Percentiles rank a stretch among this genome's conserved stretches.
Conservation (phyloP, 108 stramenopile species). For the Fragilaria crotonensis region DNA sequence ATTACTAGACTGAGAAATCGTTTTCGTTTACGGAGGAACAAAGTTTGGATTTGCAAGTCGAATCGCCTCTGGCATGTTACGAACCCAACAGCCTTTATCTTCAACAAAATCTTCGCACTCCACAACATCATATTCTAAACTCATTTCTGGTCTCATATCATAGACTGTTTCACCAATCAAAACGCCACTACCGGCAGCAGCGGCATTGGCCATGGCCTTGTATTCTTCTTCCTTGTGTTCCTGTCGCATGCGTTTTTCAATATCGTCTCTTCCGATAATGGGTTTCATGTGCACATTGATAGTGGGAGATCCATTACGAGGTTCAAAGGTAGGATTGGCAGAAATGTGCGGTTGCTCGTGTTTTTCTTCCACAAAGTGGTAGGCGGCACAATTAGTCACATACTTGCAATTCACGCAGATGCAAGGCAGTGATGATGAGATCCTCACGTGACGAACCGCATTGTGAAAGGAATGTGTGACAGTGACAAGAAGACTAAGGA, state of each 20-base stretch:
- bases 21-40: conserved; percentile 75
- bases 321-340: conserved; percentile 64
- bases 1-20: too few species aligned
- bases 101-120: conserved; percentile 73
- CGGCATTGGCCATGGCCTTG: conserved; percentile 11
- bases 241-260: conserved; percentile 27
- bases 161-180: conserved; percentile 45
- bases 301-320: conserved; percentile 74
- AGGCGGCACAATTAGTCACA: conserved; percentile 73
- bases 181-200: conserved; percentile 5
- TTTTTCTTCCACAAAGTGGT: conserved; percentile 83
- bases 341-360: conserved; percentile 86
- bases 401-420: conserved; percentile 76
- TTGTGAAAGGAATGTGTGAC: not conserved
- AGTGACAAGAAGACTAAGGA: not conserved
- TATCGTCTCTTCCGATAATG: conserved; percentile 13
- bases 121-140: conserved; percentile 83
- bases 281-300: conserved; percentile 81
- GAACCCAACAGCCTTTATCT: conserved; percentile 68
- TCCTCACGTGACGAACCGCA: not conserved
- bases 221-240: conserved; percentile 42
- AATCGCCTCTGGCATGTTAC: conserved; percentile 88
- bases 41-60: conserved; percentile 70
- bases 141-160: conserved; percentile 51
- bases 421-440: conserved; percentile 16